Evolutionary conservation across 768 basidiomycete genomes (phyloP).

Genomic region (Collybia sordida): DNA sequence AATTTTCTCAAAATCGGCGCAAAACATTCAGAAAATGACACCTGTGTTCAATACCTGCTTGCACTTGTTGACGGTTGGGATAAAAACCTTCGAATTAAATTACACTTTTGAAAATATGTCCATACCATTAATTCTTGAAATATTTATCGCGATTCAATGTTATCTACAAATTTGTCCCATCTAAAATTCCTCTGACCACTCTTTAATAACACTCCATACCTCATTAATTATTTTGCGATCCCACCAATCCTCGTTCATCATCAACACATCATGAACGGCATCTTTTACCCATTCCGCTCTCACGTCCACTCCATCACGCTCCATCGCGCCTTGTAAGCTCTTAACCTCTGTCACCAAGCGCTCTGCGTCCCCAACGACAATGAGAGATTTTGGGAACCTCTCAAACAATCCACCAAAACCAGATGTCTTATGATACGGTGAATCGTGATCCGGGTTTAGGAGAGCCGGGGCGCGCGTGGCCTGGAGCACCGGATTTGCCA

Average conservation of each 20-base stretch:
- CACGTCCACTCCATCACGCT: conserved; percentile 35
- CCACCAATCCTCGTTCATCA: conserved; percentile 44
- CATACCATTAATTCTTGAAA: no score
- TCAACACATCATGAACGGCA: conserved; percentile 45
- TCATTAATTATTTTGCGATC: conserved; percentile 34
- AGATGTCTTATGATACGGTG: conserved; percentile 18
- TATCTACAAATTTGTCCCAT: no score
- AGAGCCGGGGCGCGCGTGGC: not conserved
- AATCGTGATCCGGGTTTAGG: not conserved
- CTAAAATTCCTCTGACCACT: conserved; percentile 26
- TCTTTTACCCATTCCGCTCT: conserved; percentile 33
- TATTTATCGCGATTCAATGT: no score
- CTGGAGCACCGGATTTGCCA: not conserved
- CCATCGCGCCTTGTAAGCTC: conserved; percentile 38
- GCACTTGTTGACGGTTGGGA: no score
- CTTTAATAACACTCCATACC: conserved; percentile 35
- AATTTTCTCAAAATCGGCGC: no score
- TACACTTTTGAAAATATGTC: no score
- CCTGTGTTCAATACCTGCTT: no score
- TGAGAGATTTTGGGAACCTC: conserved; percentile 42
- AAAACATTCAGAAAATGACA: no score
- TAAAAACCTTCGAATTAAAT: no score
- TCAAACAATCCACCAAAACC: conserved; percentile 40
- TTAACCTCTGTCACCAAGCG: conserved; percentile 47
- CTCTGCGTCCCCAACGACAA: conserved; percentile 53